phyloP scores from a whole-genome alignment of 2,329 filamentous ascomycete genomes.

The Aspergillus luchuensis region DNA sequence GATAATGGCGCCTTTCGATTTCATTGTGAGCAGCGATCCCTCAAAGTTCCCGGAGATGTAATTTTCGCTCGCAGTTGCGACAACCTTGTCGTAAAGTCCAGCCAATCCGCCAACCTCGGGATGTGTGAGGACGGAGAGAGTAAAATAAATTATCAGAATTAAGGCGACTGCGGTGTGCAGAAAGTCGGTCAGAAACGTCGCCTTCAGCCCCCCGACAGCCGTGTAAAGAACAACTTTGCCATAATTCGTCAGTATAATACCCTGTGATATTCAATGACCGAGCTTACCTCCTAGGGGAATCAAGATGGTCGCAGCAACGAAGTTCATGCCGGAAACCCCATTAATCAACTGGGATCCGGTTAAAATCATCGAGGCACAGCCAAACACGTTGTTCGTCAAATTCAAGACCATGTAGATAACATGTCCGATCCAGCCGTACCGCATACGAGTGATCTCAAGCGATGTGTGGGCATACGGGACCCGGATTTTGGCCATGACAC shows the following conservation, averaged over 20 bases:
- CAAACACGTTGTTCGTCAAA: conserved; percentile 48
- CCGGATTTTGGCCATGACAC: conserved; percentile 52
- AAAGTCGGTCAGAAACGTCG: conserved; percentile 54
- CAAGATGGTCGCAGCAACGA: conserved; percentile 50
- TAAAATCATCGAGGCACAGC: conserved; percentile 51
- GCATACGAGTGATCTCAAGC: conserved; percentile 52
- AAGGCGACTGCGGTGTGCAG: conserved; percentile 52
- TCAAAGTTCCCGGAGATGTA: conserved; percentile 51
- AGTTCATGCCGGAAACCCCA: conserved; percentile 53
- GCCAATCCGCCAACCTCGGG: conserved; percentile 46
- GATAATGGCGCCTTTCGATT: conserved; percentile 48
- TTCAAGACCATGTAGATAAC: conserved; percentile 47
- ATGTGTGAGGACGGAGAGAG: conserved; percentile 48
- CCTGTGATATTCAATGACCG: neutral
- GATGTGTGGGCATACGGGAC: conserved; percentile 56
- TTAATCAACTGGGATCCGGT: conserved; percentile 49
- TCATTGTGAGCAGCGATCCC: conserved; percentile 53
- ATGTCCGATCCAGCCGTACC: conserved; percentile 50
- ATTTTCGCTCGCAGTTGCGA: conserved; percentile 45
- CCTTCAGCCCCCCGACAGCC: conserved; percentile 52
- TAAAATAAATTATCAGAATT: conserved; percentile 54
- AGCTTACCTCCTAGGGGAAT: conserved; percentile 49
- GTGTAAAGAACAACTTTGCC: conserved; percentile 50
- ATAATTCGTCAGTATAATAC: neutral
- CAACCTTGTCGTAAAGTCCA: conserved; percentile 52